Evolutionary conservation across 2,329 filamentous ascomycete species (phyloP), one percentile per base, ranked within the genome.

Genomic region (Phialophora macrospora): DNA sequence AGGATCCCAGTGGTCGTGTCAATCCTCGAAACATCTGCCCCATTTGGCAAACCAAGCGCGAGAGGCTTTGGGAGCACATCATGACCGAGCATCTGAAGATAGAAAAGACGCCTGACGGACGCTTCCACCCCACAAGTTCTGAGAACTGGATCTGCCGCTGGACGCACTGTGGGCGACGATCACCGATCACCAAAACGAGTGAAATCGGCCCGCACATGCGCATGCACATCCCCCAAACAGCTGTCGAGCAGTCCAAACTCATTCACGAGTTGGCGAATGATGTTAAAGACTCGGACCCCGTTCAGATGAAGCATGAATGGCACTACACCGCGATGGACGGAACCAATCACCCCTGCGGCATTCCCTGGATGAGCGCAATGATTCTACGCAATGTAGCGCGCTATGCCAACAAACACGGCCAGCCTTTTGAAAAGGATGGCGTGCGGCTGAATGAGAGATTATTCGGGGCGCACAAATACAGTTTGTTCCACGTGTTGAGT

Each of bases 351-450:
- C 79, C 81, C 2, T 72, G 77, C 57, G 81, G 81, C 11, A 74
- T 82, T 17, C 78, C 81, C 22, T 81, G 81, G 72, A 81, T 81
- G 70, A 79, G 80, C 30, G 76, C 79, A 6, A 72, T 83, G 54
- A 77, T 83, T 2, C 68, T 83, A 69, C 78, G 80, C 49, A 83
- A 83, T 58, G 73, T 83, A 30, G 78, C 80, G 9, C 73, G 78
- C 9, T 79, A 80, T 65, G 73, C 80, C 3, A 69, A 66, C 60
- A 67, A 66, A 55, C 61, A 72, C 56, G 71, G 71, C 12, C 57
- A 64, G n/a, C 56, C 57, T 22, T 70, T 69, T 51, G 67, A 71
- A 38, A 63, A 68, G 52, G 60, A 70, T 26, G 68, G 69, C 17
- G 56, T 65, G 12, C 60, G 41, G 8, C 64, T 72, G 1, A 70